These are phyloP conservation scores for Sideroxylon spinosum DNA, from an alignment of 179 eudicot species.

Conservation along the genomic window DNA sequence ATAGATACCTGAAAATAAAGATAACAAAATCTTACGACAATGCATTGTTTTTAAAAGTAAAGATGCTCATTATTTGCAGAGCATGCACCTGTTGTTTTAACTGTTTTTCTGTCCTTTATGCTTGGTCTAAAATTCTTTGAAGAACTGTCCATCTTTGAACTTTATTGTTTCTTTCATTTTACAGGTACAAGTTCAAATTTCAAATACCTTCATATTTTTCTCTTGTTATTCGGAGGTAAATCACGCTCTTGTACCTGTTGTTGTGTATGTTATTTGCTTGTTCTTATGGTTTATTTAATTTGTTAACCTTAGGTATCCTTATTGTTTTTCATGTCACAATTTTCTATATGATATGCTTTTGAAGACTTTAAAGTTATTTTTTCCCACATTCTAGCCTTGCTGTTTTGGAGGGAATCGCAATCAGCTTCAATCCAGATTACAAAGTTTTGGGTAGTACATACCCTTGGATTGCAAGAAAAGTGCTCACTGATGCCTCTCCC, in stretches of 20 bases:
- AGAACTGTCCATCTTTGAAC: neutral
- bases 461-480: conserved; percentile 95
- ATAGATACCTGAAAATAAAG: neutral
- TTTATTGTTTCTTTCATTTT: conserved; percentile 11
- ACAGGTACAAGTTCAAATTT: conserved; percentile 94
- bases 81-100: neutral
- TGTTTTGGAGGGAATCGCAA: conserved; percentile 94
- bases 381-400: conserved; percentile 58
- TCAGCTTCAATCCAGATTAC: conserved; percentile 68
- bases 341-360: neutral
- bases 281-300: neutral
- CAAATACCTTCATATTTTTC: conserved; percentile 91
- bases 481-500: conserved; percentile 77
- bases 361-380: neutral
- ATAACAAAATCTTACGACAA: neutral
- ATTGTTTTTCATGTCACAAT: neutral
- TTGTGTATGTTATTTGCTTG: neutral
- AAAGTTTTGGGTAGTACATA: conserved; percentile 95
- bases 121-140: neutral
- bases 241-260: conserved; percentile 6
- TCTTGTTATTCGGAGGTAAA: conserved; percentile 88
- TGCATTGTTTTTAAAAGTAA: neutral
- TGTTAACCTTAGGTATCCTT: neutral
- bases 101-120: neutral
- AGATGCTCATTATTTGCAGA: neutral